phyloP scores from a whole-genome alignment of 2,329 filamentous ascomycete genomes.

The Calonectria honghensis region DNA sequence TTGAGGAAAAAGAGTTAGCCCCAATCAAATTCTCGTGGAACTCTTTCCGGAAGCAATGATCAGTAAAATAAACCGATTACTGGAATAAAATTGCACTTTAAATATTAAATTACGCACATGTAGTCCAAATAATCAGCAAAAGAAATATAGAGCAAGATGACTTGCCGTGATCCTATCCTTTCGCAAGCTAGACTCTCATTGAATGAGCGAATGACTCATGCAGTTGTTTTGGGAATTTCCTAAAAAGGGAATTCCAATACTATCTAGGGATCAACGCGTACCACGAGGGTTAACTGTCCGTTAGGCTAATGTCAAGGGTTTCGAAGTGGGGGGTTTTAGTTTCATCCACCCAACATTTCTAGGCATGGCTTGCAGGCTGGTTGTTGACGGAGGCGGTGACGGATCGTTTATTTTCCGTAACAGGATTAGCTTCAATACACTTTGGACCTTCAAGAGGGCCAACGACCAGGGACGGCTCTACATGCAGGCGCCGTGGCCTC shows the following conservation, averaged over 20 bases:
- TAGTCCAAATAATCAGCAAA: neutral
- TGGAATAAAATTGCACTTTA: neutral
- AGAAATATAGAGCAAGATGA: too few relatives aligned
- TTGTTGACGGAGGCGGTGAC: neutral
- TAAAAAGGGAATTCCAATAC: constrained; percentile 21
- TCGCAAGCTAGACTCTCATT: too few relatives aligned
- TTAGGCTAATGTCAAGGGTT: too few relatives aligned
- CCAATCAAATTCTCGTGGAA: neutral
- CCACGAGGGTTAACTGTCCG: too few relatives aligned
- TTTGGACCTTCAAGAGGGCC: too few relatives aligned
- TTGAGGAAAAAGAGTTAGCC: neutral
- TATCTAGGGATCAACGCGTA: too few relatives aligned
- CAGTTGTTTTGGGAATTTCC: constrained; percentile 20
- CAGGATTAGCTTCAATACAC: neutral
- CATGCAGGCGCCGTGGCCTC: neutral
- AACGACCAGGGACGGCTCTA: neutral
- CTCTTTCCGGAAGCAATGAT: neutral
- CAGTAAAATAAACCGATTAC: neutral
- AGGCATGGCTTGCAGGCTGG: too few relatives aligned
- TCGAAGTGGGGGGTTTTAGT: too few relatives aligned
- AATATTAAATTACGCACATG: neutral
- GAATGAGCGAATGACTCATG: neutral
- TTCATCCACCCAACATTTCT: neutral
- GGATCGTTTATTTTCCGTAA: constrained; percentile 18
- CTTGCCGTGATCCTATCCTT: too few relatives aligned